Evolutionary conservation across 352 stramenopile species (phyloP).

Genomic region (Pythium dissotocum): DNA sequence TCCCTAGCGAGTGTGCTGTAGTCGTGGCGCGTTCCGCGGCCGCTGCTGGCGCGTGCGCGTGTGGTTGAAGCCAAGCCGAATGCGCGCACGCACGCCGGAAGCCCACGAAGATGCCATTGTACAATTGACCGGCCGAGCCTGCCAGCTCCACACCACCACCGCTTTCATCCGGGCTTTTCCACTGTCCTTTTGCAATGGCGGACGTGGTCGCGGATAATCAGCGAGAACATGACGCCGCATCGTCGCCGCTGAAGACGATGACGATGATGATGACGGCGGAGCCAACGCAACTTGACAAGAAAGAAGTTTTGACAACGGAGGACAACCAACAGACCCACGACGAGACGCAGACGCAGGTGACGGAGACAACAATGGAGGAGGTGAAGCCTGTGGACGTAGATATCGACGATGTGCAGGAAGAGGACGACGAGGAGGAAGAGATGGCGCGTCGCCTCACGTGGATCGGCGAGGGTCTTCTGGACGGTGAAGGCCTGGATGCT

Average conservation of each 20-base stretch:
- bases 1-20: neutral
- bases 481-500: conserved; percentile 49
- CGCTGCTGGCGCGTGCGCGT: conserved; percentile 7
- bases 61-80: conserved; percentile 7
- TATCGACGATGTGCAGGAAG: conserved; percentile 10
- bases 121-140: conserved; percentile 17
- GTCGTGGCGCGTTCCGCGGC: neutral
- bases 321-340: conserved; percentile 27
- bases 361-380: neutral
- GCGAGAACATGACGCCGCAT: neutral
- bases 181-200: conserved; percentile 15
- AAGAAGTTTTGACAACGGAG: conserved; percentile 16
- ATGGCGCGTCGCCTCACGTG: conserved; percentile 55
- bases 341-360: conserved; percentile 6
- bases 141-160: conserved; percentile 5
- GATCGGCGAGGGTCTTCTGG: conserved; percentile 67
- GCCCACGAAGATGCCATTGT: conserved; percentile 8
- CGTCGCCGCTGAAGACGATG: neutral
- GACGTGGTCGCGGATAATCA: conserved; percentile 21
- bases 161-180: neutral
- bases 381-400: conserved; percentile 12
- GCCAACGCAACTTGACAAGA: conserved; percentile 3
- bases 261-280: neutral
- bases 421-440: conserved; percentile 12
- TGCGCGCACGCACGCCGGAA: neutral